Evolutionary conservation across 768 basidiomycete species (phyloP), one percentile per base, ranked within the genome.

Genomic region (Lactarius indigo): DNA sequence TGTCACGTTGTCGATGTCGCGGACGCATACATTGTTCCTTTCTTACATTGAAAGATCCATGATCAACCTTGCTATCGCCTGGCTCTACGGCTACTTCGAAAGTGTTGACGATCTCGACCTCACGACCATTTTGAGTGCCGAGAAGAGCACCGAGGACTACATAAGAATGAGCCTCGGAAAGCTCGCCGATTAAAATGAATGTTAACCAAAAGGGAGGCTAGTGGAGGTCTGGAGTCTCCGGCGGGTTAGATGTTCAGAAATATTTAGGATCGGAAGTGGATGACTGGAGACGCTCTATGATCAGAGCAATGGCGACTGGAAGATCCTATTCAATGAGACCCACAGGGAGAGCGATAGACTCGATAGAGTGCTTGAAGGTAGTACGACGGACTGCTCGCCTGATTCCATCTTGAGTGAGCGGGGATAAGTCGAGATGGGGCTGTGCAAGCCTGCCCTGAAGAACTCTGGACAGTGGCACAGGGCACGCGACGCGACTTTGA

Each of bases 61-160:
- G 87, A 77, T 98, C 91, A 10, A 96, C 87, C 9, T 79, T 77
- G 50, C 26, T 52, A 62, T 83, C 82, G 50, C 83, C 83, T 37
- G 78, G 83, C 63, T 84, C 82, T 58, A 88, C 80, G 7, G 90
- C 89, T 57, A 98, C 81, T 75, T 99, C 97, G 74, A 98, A 99
- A 12, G 92, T 91, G 73, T 98, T 99, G 65, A 96, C 91, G 74
- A 99, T 96, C 78, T 98, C 96, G 30, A 99, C 90, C 73, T 98
- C 93, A 67, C 96, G 87, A 26, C 96, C 96, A 72, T 86, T 89
- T 76, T 98, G 95, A 2, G 92, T 95, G 15, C 97, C 97, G 35
- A 99, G 85, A 5, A 99, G 82, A 17, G 93, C 96, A 13, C 97
- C 97, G 64, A 97, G 79, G 56, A 97, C 97, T 98, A 70, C 41